Percentiles rank a stretch among this genome's conserved stretches.
Conservation (phyloP, 2,329 filamentous ascomycete genomes). For the Monilinia vaccinii-corymbosi region DNA sequence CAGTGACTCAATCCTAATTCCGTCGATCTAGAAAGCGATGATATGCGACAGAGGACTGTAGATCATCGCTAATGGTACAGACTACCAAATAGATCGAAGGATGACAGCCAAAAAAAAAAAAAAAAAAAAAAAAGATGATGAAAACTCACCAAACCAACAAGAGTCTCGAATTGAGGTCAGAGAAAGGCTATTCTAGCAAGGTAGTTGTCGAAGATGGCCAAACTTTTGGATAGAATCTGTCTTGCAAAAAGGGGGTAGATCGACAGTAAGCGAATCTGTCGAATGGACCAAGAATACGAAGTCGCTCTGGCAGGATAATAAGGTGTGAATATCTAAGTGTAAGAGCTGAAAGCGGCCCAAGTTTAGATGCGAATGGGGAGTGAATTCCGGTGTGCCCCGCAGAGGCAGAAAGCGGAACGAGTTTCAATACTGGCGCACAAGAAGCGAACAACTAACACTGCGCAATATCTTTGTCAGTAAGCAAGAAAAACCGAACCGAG, state of each 20-base stretch:
- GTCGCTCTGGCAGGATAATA: not conserved
- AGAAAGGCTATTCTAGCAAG: not conserved
- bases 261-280: conserved; percentile 2
- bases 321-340: not conserved
- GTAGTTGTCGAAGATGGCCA: not conserved
- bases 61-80: not conserved
- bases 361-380: not conserved
- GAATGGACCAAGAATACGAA: not conserved
- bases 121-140: not conserved
- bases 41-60: not conserved
- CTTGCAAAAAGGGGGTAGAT: not conserved
- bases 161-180: not conserved
- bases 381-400: not conserved
- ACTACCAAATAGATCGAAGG: not conserved
- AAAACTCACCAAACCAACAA: not conserved
- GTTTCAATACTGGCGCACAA: not conserved
- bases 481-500: not conserved
- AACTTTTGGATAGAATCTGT: not conserved
- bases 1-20: not conserved
- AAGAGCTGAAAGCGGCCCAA: not conserved
- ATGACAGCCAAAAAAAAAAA: not conserved
- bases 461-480: not conserved
- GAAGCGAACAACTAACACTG: not conserved
- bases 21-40: not conserved
- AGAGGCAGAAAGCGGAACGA: not conserved